These are phyloP conservation scores for Tetradesmus obliquus DNA, from an alignment of 139 green algal genomes.

Conservation along the genomic window DNA sequence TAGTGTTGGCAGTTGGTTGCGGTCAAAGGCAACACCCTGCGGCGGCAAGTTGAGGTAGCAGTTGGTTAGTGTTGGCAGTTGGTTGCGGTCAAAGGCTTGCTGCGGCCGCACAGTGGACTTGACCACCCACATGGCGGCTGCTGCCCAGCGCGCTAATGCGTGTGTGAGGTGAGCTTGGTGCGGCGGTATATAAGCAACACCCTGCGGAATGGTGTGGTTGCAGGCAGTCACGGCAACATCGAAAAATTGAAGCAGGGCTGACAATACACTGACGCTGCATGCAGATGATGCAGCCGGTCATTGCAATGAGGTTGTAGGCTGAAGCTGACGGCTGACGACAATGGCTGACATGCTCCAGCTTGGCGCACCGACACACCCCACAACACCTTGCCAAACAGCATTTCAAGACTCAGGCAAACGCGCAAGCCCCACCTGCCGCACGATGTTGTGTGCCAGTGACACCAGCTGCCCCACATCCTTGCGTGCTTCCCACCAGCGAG, in stretches of 20 bases:
- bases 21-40: too few species aligned
- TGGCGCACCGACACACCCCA: too few species aligned
- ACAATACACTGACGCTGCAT: not conserved
- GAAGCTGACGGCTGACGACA: too few species aligned
- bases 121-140: conserved; percentile 37
- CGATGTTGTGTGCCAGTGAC: conserved; percentile 39
- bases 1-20: too few species aligned
- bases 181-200: conserved; percentile 14
- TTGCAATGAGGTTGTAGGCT: too few species aligned
- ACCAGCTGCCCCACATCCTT: conserved; percentile 46
- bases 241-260: not conserved
- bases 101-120: conserved; percentile 19
- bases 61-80: too few species aligned
- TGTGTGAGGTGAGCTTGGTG: conserved; percentile 8
- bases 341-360: too few species aligned
- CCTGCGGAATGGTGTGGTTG: not conserved
- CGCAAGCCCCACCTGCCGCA: conserved; percentile 18
- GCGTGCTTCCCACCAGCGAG: conserved; percentile 66
- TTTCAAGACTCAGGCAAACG: not conserved
- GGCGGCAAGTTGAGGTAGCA: too few species aligned
- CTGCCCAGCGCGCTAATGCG: not conserved
- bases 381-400: too few species aligned
- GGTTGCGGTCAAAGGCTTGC: too few species aligned
- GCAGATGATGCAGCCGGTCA: not conserved
- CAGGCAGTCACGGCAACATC: too few species aligned